These are phyloP conservation scores for Zoysia pacifica DNA, from an alignment of 176 grass and related monocot species.

Conservation along the genomic window DNA sequence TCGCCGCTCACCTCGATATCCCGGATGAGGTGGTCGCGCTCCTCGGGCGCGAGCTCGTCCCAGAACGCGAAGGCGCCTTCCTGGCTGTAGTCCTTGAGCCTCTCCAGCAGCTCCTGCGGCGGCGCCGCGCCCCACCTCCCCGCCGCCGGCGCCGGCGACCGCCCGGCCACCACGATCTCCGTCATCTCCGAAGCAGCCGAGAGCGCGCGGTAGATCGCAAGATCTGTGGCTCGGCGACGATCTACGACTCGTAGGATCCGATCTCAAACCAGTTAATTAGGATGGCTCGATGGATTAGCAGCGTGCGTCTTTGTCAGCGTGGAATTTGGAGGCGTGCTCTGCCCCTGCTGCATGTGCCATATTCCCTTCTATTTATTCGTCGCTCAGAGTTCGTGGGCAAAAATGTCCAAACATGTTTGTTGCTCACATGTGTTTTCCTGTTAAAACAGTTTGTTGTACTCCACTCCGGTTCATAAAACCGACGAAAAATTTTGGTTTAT, in stretches of 20 bases:
- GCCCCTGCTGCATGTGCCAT: not conserved
- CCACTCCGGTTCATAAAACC: too few relatives aligned
- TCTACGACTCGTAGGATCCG: conserved; percentile 19
- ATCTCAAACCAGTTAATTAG: conserved; percentile 27
- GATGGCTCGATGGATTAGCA: conserved; percentile 19
- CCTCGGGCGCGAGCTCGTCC: conserved; percentile 82
- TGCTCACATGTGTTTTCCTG: not conserved
- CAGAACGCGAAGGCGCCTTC: conserved; percentile 82
- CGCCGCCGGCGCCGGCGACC: conserved; percentile 31
- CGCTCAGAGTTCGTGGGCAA: not conserved
- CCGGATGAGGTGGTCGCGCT: conserved; percentile 70
- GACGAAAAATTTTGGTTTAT: too few relatives aligned
- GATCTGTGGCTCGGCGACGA: conserved; percentile 25
- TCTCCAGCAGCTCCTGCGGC: conserved; percentile 84
- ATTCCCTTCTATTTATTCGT: not conserved
- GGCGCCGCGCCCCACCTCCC: conserved; percentile 57
- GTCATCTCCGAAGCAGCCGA: conserved; percentile 33
- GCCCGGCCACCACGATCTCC: conserved; percentile 49
- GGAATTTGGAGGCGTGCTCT: not conserved
- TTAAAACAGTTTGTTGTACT: not conserved
- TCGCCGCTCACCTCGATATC: conserved; percentile 66
- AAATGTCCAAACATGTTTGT: not conserved
- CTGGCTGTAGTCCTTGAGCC: conserved; percentile 85
- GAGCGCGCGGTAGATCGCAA: not conserved
- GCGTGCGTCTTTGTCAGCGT: conserved; percentile 32